These are phyloP conservation scores for Ascochyta viciae-villosae DNA, from an alignment of 2,329 filamentous ascomycete species.

Conservation along the genomic window DNA sequence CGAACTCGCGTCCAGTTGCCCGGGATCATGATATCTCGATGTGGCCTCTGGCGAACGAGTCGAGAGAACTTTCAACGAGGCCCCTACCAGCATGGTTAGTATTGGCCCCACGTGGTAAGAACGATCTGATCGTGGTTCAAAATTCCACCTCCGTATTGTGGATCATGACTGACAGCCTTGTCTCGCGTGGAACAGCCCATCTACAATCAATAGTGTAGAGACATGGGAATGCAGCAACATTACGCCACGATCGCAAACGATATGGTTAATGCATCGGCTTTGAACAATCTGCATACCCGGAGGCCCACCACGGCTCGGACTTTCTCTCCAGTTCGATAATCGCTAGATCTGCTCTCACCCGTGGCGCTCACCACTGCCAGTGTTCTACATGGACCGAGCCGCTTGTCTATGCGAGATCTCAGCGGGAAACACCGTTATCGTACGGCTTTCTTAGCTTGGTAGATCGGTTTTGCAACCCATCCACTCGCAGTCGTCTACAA, in stretches of 20 bases:
- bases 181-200: not conserved
- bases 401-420: not conserved
- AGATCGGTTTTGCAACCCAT: not conserved
- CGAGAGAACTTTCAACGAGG: not conserved
- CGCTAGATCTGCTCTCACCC: not conserved
- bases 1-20: not conserved
- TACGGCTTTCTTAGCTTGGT: not conserved
- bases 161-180: not conserved
- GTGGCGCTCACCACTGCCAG: not conserved
- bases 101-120: conserved; percentile 8
- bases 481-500: not conserved
- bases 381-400: not conserved
- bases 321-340: not conserved
- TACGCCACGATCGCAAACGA: conserved; percentile 3
- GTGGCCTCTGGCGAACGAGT: not conserved
- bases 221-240: conserved; percentile 7
- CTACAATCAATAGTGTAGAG: not conserved
- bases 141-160: not conserved
- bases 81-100: not conserved
- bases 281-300: not conserved
- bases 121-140: not conserved
- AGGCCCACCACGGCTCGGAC: conserved; percentile 1
- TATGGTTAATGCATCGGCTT: not conserved
- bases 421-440: not conserved
- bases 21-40: not conserved